Evolutionary conservation across 345 rosid species (phyloP).

Genomic region (Citropsis articulata): DNA sequence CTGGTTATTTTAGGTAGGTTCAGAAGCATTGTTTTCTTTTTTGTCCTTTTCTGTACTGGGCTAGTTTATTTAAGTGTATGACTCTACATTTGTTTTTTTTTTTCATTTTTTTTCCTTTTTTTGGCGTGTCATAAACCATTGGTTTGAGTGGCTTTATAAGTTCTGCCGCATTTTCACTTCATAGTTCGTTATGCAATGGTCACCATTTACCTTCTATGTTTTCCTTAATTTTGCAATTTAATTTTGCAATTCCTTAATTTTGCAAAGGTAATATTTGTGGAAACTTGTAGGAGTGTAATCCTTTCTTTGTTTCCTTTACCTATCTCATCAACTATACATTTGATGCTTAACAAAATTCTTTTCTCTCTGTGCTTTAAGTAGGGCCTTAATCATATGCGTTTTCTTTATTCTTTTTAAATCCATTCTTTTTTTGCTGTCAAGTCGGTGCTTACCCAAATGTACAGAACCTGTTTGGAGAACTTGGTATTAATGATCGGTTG

Average conservation of each 20-base stretch:
- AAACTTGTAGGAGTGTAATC: not conserved
- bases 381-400: too few relatives aligned
- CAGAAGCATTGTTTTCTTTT: not conserved
- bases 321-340: too few relatives aligned
- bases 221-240: too few relatives aligned
- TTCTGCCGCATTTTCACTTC: not conserved
- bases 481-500: conserved; percentile 81
- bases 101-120: not conserved
- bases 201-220: not conserved
- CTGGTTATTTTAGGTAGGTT: conserved; percentile 74
- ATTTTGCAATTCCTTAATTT: too few relatives aligned
- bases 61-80: not conserved
- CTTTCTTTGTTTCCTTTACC: not conserved
- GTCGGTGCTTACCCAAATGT: conserved; percentile 96
- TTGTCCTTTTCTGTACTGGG: not conserved
- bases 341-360: too few relatives aligned
- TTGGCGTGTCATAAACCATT: not conserved
- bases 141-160: not conserved
- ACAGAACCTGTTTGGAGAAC: conserved; percentile 91
- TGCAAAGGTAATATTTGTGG: not conserved
- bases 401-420: conserved; percentile 5
- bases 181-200: not conserved
- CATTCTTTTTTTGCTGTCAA: conserved; percentile 34
- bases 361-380: too few relatives aligned
- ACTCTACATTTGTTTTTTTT: not conserved